Evolutionary conservation across 2,329 filamentous ascomycete species (phyloP).

Genomic region (Lachnellula hyalina): DNA sequence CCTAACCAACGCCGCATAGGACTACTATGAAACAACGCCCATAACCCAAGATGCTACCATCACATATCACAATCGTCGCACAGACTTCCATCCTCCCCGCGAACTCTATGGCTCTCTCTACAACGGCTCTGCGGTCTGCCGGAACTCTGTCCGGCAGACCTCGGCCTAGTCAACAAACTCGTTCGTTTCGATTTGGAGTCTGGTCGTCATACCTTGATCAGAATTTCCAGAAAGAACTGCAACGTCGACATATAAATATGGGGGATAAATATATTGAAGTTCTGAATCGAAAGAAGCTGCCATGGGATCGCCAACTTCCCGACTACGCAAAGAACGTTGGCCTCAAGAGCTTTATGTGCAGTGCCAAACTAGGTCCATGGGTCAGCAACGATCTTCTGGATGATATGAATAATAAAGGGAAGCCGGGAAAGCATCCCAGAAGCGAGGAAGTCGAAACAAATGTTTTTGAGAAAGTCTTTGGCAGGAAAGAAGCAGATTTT

Average conservation of each 20-base stretch:
- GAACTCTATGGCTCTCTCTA: slow-evolving; percentile 8
- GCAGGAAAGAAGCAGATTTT: not conserved
- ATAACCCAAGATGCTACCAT: slow-evolving; percentile 25
- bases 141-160: slow-evolving; percentile 6
- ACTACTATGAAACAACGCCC: slow-evolving; percentile 17
- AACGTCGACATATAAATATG: slow-evolving; percentile 38
- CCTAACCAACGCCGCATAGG: slow-evolving; percentile 1
- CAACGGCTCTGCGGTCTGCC: slow-evolving; percentile 10
- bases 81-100: slow-evolving; percentile 10
- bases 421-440: slow-evolving; percentile 28
- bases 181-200: slow-evolving; percentile 44
- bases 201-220: slow-evolving; percentile 42
- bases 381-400: slow-evolving; percentile 32
- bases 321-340: slow-evolving; percentile 27
- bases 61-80: slow-evolving; percentile 17
- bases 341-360: slow-evolving; percentile 39
- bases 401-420: not conserved
- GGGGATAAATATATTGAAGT: slow-evolving; percentile 44
- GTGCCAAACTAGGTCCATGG: slow-evolving; percentile 33
- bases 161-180: slow-evolving; percentile 35
- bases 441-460: slow-evolving; percentile 42
- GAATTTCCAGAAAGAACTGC: slow-evolving; percentile 38
- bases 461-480: not conserved
- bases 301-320: slow-evolving; percentile 42
- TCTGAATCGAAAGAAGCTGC: slow-evolving; percentile 39